Evolutionary conservation across 1,284 basidiomycete species (phyloP).

Genomic region (Exobasidium cylindrosporum): DNA sequence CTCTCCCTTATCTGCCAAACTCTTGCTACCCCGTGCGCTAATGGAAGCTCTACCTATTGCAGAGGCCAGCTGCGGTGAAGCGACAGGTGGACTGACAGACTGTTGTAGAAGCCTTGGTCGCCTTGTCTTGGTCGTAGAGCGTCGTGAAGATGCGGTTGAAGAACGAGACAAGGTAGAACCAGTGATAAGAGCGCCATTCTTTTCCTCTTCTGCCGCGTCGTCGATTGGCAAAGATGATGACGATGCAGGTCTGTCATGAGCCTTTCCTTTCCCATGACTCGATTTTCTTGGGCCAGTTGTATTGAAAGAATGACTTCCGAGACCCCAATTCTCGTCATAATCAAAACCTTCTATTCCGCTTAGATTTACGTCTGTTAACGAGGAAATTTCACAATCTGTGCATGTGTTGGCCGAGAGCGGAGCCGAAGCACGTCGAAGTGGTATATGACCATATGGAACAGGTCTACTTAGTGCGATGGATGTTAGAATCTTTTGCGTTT

Average conservation of each 20-base stretch:
- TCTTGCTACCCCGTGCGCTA: neutral
- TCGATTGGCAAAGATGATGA: neutral
- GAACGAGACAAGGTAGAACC: neutral
- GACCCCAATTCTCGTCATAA: slow-evolving; percentile 4
- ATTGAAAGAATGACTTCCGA: neutral
- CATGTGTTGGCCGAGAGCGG: too few species aligned
- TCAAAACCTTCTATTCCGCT: neutral
- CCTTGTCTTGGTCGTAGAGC: neutral
- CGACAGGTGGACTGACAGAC: neutral
- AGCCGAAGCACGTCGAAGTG: neutral
- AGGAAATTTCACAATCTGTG: neutral
- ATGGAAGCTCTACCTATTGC: neutral
- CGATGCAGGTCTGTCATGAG: neutral
- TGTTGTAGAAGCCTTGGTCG: neutral
- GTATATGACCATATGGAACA: neutral
- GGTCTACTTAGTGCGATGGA: slow-evolving; percentile 6
- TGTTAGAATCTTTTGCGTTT: neutral
- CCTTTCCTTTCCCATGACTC: neutral
- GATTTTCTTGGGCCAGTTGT: neutral
- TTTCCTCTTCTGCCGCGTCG: too few species aligned
- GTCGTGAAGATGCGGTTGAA: neutral
- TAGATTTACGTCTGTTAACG: neutral
- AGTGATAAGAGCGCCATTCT: neutral
- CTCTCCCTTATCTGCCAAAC: slow-evolving; percentile 1
- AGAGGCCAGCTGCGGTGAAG: neutral